Base-by-base conservation (phyloP, 2,329 filamentous ascomycete species). In the Cercospora brassicicola region DNA sequence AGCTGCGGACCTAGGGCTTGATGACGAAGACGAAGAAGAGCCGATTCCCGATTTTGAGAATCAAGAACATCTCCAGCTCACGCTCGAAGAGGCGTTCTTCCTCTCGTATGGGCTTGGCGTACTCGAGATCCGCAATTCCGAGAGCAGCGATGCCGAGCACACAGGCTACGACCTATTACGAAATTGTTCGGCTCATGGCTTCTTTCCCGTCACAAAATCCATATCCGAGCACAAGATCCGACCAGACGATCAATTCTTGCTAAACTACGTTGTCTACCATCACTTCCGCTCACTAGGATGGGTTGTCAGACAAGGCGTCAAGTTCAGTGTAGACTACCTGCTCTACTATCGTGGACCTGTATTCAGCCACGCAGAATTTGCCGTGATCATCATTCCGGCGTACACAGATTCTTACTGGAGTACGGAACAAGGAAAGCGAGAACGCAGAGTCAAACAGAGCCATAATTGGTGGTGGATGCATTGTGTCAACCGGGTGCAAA, bases 211-310 rank as follows among this genome's bases (percentile, higher is more conserved):
- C 13, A 13, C 82, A 90, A 73, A 93, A 90, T 0, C 89, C 91
- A 90, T 62, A 91, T 91, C 7, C 53, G 33, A 75, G 13, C 13
- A 77, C 75, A 20, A 75, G 77, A 7, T 76, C 80, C 88, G 51
- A 10, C 93, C 0, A 0, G 93, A 97, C 78, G 92, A 96, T 75
- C 86, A 88, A 0, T 99, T 99, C 79, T 82, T 98, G 20, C 79
- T 97, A 0, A 90, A 92, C 67, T 99, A 98, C 76, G 89, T 89
- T 11, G 92, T 92, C 18, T 99, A 97, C 78, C 95, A 99, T 77
- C 94, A 99, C 78, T 99, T 97, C 81, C 90, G 95, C 42, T 96
- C 93, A 0, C 84, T 98, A 0, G 95, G 95, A 26, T 99, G 95
- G 94, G 92, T 97, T 0, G 91, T 96, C 0, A 90, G 96, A 13